phyloP scores from a whole-genome alignment of 352 stramenopile genomes.

The Plasmopara muralis region DNA sequence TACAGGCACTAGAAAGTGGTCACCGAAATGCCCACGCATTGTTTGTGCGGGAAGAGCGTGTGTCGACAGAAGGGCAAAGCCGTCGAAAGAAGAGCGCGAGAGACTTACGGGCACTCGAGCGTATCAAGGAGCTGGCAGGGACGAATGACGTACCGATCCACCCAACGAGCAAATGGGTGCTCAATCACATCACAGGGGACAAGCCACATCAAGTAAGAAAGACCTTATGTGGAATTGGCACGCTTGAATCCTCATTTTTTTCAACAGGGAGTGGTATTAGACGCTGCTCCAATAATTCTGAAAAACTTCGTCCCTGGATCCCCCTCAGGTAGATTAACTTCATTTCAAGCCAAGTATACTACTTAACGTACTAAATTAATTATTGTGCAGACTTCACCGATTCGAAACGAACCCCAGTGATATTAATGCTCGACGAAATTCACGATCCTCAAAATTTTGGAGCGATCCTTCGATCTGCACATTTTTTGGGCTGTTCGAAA shows the following conservation, averaged over 20 bases:
- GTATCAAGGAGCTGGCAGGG: slow-evolving; percentile 41
- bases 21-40: slow-evolving; percentile 42
- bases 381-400: slow-evolving; percentile 15
- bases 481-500: slow-evolving; percentile 65
- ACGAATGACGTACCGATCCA: slow-evolving; percentile 20
- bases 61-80: slow-evolving; percentile 9
- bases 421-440: slow-evolving; percentile 70
- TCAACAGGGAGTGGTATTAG: slow-evolving; percentile 57
- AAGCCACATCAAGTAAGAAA: slow-evolving; percentile 66
- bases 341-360: background rate
- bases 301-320: slow-evolving; percentile 38
- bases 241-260: slow-evolving; percentile 14
- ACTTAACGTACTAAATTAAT: background rate
- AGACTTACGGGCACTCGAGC: slow-evolving; percentile 30
- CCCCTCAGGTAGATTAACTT: background rate
- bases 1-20: slow-evolving; percentile 56
- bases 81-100: slow-evolving; percentile 29
- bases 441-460: slow-evolving; percentile 82
- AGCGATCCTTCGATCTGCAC: slow-evolving; percentile 66
- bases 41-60: slow-evolving; percentile 39
- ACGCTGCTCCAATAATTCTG: slow-evolving; percentile 51
- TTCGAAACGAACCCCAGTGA: slow-evolving; percentile 40
- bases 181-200: slow-evolving; percentile 77
- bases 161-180: slow-evolving; percentile 65
- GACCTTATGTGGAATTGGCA: slow-evolving; percentile 1